phyloP scores from a whole-genome alignment of 805 yeast genomes.

The Hanseniaspora thailandica region DNA sequence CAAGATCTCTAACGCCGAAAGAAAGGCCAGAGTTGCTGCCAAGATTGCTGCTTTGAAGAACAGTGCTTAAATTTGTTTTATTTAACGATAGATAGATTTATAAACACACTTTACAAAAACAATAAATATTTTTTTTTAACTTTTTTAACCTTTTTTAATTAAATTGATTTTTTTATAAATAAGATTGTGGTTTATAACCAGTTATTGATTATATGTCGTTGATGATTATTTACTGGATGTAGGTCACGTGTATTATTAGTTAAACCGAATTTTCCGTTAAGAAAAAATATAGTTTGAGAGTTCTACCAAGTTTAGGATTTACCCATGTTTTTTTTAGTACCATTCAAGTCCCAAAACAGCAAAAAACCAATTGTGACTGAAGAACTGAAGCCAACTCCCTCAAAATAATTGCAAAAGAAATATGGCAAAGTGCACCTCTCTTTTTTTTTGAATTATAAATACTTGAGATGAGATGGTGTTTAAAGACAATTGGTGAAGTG shows the following conservation, averaged over 20 bases:
- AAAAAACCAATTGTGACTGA: neutral
- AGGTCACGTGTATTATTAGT: neutral
- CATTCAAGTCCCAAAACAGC: neutral
- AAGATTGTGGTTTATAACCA: no score
- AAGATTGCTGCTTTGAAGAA: constrained; percentile 85
- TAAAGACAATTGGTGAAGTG: no score
- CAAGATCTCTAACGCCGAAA: constrained; percentile 85
- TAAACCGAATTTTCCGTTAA: neutral
- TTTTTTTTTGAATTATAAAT: neutral
- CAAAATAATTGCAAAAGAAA: neutral
- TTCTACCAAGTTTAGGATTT: no score
- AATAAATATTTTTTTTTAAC: neutral
- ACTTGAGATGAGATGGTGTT: neutral
- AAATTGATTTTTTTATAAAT: neutral
- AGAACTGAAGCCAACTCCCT: no score
- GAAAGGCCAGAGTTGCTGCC: constrained; percentile 76
- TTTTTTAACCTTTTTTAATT: neutral
- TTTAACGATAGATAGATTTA: neutral
- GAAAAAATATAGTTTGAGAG: no score
- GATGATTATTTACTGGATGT: no score
- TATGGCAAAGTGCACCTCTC: neutral
- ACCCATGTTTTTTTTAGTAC: no score
- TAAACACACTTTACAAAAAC: neutral
- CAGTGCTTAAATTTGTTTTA: constrained; percentile 20
- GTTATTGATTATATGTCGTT: neutral